Base-by-base conservation (phyloP, 495 filamentous ascomycete species). In the Annulohypoxylon bovei region DNA sequence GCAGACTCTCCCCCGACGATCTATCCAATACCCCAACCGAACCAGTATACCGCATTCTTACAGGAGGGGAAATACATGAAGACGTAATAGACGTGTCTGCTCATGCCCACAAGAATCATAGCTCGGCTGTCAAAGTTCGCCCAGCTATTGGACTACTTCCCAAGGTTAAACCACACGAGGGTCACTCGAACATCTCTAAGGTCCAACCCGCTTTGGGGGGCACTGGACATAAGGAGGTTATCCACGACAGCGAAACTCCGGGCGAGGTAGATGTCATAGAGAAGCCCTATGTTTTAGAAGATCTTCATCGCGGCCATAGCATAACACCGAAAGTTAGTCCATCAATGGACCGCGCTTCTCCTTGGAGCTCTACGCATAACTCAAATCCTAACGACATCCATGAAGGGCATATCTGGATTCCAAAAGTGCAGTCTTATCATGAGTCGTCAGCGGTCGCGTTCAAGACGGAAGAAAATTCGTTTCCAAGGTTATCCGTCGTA, bases 71-170 rank as follows among this genome's bases (percentile, higher is more conserved):
- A 40, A 28, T 75, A 30, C 70, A 68, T 49, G 65, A 75, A 66
- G 74, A 74, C 14, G 28, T 62, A 7, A 74, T 77, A 3, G 73
- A 79, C 23, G 64, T 78, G 16, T 76, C 78, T 2, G 64, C 60
- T 32, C 75, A 79, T 63, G 39, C 60, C 3, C 76, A 81, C 23
- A 58, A 65, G 35, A 69, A 68, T 6, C 79, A 78, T 40, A 77
- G 35, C 55, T 68, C 71, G 4, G 68, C 67, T 28, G 52, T 73
- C 55, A 81, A 82, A 39, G 74, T 81, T 53, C 77, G 76, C 9
- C 74, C 76, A 28, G 73, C 76, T 18, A 6, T 62, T 14, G 76
- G 69, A 0, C 12, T 76, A 7, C 6, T 42, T 0, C 44, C 32
- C 8, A 56, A 46, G 4, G 66, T 40, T 20, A 30, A 32, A 6